Percentiles rank a stretch among this genome's conserved stretches.
phyloP scores from a whole-genome alignment of 1,139 yeast genomes.

The Debaryomyces subglobosus region DNA sequence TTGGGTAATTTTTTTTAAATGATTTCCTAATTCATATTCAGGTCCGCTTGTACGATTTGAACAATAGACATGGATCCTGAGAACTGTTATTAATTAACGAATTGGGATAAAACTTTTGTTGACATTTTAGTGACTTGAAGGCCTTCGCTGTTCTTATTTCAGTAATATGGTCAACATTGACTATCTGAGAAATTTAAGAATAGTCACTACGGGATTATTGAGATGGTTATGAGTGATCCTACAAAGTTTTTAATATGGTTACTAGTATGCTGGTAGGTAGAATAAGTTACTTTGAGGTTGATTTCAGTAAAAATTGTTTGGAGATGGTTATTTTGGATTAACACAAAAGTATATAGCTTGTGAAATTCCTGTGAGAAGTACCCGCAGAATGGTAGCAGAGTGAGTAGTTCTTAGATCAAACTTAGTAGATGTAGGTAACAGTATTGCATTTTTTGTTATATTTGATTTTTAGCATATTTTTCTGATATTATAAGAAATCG shows the following conservation, averaged over 20 bases:
- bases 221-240: not conserved
- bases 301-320: too few species aligned
- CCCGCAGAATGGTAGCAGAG: too few species aligned
- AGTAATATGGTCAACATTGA: not conserved
- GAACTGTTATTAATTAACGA: not conserved
- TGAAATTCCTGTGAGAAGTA: too few species aligned
- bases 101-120: not conserved
- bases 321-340: too few species aligned
- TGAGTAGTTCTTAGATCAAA: too few species aligned
- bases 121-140: not conserved
- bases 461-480: too few species aligned
- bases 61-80: not conserved
- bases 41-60: not conserved
- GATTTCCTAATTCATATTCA: not conserved
- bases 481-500: too few species aligned
- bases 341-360: too few species aligned
- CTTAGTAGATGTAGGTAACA: too few species aligned
- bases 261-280: not conserved
- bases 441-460: too few species aligned
- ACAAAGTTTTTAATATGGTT: not conserved
- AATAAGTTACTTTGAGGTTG: too few species aligned
- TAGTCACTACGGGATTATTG: not conserved
- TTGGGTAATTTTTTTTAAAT: slow-evolving; percentile 1
- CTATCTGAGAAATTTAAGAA: not conserved
- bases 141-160: not conserved